A percentile compares a stretch with the other conserved stretches of the same genome.
phyloP scores from a whole-genome alignment of 495 filamentous ascomycete species.

The Penicillium odoratum region DNA sequence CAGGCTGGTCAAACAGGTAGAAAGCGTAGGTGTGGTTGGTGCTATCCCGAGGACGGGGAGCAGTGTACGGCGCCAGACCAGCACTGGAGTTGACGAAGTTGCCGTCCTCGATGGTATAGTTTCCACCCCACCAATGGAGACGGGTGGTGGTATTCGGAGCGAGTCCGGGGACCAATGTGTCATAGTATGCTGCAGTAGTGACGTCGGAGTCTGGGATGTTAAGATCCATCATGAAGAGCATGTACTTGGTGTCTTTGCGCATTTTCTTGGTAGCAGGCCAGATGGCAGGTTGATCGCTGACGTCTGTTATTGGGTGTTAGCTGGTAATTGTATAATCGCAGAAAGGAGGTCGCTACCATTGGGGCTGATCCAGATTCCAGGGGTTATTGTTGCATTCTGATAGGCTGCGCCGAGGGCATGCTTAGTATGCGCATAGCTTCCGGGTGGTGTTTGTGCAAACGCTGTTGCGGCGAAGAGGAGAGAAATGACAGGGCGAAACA shows the following conservation, averaged over 20 bases:
- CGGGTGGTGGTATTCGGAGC: constrained; percentile 9
- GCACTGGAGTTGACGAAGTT: constrained; percentile 8
- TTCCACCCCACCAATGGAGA: constrained; percentile 13
- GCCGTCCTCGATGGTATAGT: constrained; percentile 11
- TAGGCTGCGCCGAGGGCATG: constrained; percentile 4
- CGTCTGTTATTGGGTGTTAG: not conserved
- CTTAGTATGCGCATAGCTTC: constrained; percentile 3
- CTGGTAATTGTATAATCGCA: not conserved
- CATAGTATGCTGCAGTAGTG: constrained; percentile 8
- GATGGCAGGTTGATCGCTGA: constrained; percentile 2
- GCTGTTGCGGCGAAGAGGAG: constrained; percentile 3
- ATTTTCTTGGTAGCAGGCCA: constrained; percentile 1
- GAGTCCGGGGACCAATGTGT: constrained; percentile 5
- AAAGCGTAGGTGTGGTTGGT: constrained; percentile 12
- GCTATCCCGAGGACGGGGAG: constrained; percentile 7
- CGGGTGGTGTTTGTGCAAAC: constrained; percentile 10
- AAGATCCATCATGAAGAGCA: constrained; percentile 12
- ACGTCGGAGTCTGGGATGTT: constrained; percentile 14
- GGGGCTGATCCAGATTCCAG: constrained; percentile 9
- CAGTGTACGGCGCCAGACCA: constrained; percentile 8
- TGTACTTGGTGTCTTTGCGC: constrained; percentile 5
- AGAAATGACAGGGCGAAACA: not conserved
- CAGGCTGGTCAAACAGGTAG: constrained; percentile 9
- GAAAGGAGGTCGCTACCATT: not conserved
- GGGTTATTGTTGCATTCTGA: constrained; percentile 8